Percentiles rank a stretch among this genome's conserved stretches.
Conservation (phyloP, 306 rosid species). For the Sindora glabra region DNA sequence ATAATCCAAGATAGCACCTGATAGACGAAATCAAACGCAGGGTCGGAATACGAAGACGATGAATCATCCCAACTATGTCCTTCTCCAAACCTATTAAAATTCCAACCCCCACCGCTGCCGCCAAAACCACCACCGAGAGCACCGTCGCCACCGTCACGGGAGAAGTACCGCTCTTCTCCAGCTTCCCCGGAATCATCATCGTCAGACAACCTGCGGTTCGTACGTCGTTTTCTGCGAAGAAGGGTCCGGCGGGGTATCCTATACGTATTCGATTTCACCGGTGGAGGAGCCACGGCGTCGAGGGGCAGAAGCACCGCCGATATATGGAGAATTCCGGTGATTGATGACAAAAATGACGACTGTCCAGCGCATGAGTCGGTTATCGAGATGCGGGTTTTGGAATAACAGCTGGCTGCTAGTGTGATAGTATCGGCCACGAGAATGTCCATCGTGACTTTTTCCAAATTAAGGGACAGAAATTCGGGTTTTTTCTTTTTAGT, state of each 20-base stretch:
- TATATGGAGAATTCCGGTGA: conserved; percentile 27
- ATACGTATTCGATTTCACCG: conserved; percentile 35
- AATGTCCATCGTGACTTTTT: no score
- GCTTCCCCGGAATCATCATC: conserved; percentile 36
- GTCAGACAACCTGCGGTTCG: conserved; percentile 45
- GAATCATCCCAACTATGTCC: conserved; percentile 63
- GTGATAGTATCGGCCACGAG: no score
- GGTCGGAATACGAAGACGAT: conserved; percentile 53
- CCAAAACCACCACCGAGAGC: conserved; percentile 16
- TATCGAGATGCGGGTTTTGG: not conserved
- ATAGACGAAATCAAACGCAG: conserved; percentile 78
- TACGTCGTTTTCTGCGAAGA: conserved; percentile 53
- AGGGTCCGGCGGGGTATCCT: conserved; percentile 40
- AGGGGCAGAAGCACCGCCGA: conserved; percentile 51
- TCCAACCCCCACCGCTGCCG: conserved; percentile 65
- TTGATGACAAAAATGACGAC: not conserved
- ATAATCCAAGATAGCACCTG: conserved; percentile 80
- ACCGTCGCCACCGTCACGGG: conserved; percentile 43
- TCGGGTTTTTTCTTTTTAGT: no score
- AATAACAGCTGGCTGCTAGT: not conserved
- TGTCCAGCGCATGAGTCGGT: conserved; percentile 18
- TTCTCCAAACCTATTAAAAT: conserved; percentile 52
- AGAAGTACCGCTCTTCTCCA: conserved; percentile 38
- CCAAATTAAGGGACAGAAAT: no score
- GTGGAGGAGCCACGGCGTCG: conserved; percentile 70